phyloP scores from a whole-genome alignment of 2,329 filamentous ascomycete genomes.

The Coniochaeta sp. region DNA sequence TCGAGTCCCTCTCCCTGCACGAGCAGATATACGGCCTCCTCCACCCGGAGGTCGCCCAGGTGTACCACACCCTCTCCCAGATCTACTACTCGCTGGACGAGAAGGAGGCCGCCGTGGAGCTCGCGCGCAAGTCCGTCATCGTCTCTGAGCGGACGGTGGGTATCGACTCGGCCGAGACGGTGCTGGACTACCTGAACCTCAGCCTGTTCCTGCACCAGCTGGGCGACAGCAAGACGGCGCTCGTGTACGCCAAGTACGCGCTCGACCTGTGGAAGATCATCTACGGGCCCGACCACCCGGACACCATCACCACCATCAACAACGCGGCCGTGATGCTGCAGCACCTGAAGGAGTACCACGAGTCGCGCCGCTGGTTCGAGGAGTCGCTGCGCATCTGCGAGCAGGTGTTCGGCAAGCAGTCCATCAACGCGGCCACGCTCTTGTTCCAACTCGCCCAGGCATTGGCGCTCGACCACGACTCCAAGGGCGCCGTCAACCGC shows the following conservation, averaged over 20 bases:
- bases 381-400: constrained; percentile 85
- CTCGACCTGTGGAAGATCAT: constrained; percentile 95
- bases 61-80: constrained; percentile 93
- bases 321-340: constrained; percentile 99
- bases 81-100: constrained; percentile 97
- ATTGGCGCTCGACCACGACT: constrained; percentile 89
- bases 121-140: constrained; percentile 93
- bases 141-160: constrained; percentile 92
- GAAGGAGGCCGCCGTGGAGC: constrained; percentile 89
- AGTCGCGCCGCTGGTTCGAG: constrained; percentile 96
- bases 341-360: constrained; percentile 86
- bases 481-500: constrained; percentile 80
- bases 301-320: constrained; percentile 98
- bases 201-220: constrained; percentile 89
- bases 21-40: constrained; percentile 98
- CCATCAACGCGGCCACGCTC: constrained; percentile 87
- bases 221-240: constrained; percentile 81
- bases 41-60: constrained; percentile 89
- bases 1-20: constrained; percentile 93
- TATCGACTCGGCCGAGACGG: constrained; percentile 86
- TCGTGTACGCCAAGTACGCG: constrained; percentile 85
- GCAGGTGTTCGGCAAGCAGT: constrained; percentile 79
- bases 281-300: constrained; percentile 87
- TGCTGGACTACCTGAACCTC: constrained; percentile 92
- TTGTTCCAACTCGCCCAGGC: constrained; percentile 97